Base-by-base conservation (phyloP, 371 early-diverging fungal genomes). In the Capniomyces stellatus region DNA sequence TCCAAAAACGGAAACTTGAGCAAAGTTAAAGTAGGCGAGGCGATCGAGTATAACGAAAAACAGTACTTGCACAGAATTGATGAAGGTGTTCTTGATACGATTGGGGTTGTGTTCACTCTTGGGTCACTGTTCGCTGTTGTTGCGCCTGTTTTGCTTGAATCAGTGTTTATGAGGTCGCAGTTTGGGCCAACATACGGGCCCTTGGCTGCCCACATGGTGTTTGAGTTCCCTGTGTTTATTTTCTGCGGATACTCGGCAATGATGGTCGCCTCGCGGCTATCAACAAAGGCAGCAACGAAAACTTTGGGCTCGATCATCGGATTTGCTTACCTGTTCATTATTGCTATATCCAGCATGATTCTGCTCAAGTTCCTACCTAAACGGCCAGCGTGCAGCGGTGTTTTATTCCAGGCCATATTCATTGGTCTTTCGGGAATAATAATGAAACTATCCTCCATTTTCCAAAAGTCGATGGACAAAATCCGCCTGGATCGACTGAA, bases 101-200 rank as follows among this genome's bases (percentile, higher is more conserved):
- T 64, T 19, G 42, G 59, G 8, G 24, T 30, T 24, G 60, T 59
- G 2, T 43, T 71, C 43, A 65, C 66, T 57, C 43, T 54, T 3
- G 55, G 51, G 31, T 72, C 70, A 2, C 13, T 74, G 2, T 44
- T 75, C 51, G 52, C 71, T 2, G 74, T 74, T 19, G 50, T 60
- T 42, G 62, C 75, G 4, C 75, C 75, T 35, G n/a, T n/a, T n/a
- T n/a, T n/a, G n/a, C n/a, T n/a, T n/a, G n/a, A n/a, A n/a, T n/a
- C n/a, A n/a, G n/a, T n/a, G n/a, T n/a, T n/a, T n/a, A n/a, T n/a
- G n/a, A n/a, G n/a, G n/a, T n/a, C n/a, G n/a, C n/a, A n/a, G n/a
- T n/a, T 73, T 53, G 77, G 79, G 3, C 77, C 79, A 1, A 51
- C 62, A 54, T 61, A 64, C 58, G 79, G 79, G 0, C 73, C 79